Conservation (phyloP, 768 basidiomycete species). For the Gymnopilus junonius region DNA sequence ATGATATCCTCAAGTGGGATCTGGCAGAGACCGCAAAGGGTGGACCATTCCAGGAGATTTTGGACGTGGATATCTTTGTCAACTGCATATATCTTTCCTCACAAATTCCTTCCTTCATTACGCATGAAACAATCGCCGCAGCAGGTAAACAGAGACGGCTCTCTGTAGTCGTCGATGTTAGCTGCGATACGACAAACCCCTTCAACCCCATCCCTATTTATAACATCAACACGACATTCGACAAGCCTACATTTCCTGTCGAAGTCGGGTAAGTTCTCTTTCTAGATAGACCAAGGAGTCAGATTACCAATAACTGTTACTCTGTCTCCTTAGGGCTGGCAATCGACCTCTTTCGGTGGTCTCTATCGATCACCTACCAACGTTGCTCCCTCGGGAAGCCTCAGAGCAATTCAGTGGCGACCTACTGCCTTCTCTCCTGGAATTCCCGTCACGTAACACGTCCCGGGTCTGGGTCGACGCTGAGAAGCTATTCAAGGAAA, state of each 20-base stretch:
- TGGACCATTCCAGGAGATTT: slow-evolving; percentile 93
- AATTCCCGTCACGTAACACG: slow-evolving; percentile 67
- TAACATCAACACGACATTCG: slow-evolving; percentile 90
- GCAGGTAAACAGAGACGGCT: slow-evolving; percentile 74
- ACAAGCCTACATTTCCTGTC: slow-evolving; percentile 88
- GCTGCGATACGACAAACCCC: slow-evolving; percentile 98
- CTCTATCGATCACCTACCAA: slow-evolving; percentile 97
- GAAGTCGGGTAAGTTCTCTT: slow-evolving; percentile 67
- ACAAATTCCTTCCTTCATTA: slow-evolving; percentile 83
- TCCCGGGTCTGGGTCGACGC: slow-evolving; percentile 90
- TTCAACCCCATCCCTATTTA: slow-evolving; percentile 98
- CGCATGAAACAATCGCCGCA: slow-evolving; percentile 66
- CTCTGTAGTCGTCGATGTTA: slow-evolving; percentile 92
- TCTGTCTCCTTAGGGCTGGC: slow-evolving; percentile 45
- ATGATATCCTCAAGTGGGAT: slow-evolving; percentile 98
- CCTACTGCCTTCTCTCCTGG: slow-evolving; percentile 83
- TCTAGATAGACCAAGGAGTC: slow-evolving; percentile 23
- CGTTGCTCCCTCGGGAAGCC: slow-evolving; percentile 92
- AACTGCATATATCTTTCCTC: slow-evolving; percentile 99
- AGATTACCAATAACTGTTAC: slow-evolving; percentile 2
- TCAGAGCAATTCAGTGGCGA: slow-evolving; percentile 95
- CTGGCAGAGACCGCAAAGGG: slow-evolving; percentile 96
- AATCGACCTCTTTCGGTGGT: slow-evolving; percentile 81
- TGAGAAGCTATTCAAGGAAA: slow-evolving; percentile 77
- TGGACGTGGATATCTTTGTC: slow-evolving; percentile 97